phyloP scores from a whole-genome alignment of 495 filamentous ascomycete species.

The Friedmanniomyces endolithicus region DNA sequence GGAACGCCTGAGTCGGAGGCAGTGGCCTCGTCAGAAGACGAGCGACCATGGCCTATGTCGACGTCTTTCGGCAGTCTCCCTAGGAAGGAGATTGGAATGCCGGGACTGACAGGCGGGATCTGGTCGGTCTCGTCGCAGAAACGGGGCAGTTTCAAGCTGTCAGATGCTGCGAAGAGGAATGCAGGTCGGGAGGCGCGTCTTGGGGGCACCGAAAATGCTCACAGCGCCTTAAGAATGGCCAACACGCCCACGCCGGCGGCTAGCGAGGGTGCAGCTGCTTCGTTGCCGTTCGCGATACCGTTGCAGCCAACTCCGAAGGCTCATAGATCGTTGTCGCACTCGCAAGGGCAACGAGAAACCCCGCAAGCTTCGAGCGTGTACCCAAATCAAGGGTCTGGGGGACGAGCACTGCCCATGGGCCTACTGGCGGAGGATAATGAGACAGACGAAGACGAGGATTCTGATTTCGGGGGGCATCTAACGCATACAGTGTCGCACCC shows the following conservation, averaged over 20 bases:
- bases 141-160: slow-evolving; percentile 18
- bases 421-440: slow-evolving; percentile 15
- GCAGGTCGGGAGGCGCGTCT: slow-evolving; percentile 14
- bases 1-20: slow-evolving; percentile 91
- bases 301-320: slow-evolving; percentile 84
- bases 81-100: slow-evolving; percentile 15
- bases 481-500: slow-evolving; percentile 20
- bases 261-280: slow-evolving; percentile 41
- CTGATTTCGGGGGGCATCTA: slow-evolving; percentile 8
- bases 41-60: slow-evolving; percentile 30
- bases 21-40: slow-evolving; percentile 84
- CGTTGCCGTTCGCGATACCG: slow-evolving; percentile 77
- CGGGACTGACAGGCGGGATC: slow-evolving; percentile 16
- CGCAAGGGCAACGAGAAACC: slow-evolving; percentile 60
- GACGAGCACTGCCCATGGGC: slow-evolving; percentile 8
- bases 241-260: slow-evolving; percentile 35
- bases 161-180: slow-evolving; percentile 18
- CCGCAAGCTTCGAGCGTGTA: slow-evolving; percentile 37
- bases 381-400: slow-evolving; percentile 36
- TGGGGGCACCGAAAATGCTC: not conserved
- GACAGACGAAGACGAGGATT: slow-evolving; percentile 10
- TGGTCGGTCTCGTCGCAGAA: slow-evolving; percentile 15
- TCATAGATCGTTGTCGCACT: slow-evolving; percentile 93
- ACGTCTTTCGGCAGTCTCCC: slow-evolving; percentile 20
- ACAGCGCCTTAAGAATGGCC: slow-evolving; percentile 6